Conservation (phyloP, 108 stramenopile species). For the Schizochytrium sp. region DNA sequence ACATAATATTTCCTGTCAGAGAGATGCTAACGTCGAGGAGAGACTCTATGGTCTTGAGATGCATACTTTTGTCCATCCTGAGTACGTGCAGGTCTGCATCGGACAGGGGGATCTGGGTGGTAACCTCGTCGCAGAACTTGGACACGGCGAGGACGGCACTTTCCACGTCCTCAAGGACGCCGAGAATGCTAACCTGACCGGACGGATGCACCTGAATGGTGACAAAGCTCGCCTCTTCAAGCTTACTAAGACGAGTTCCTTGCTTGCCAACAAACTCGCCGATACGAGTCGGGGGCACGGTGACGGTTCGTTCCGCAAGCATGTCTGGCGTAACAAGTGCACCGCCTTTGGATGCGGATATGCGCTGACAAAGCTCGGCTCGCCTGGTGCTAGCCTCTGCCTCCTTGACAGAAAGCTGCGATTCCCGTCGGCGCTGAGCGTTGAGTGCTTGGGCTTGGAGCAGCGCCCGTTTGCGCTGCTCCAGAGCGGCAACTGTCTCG, state of each 20-base stretch:
- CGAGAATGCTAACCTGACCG: background rate
- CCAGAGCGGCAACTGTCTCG: background rate
- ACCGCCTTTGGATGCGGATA: background rate
- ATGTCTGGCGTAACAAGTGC: background rate
- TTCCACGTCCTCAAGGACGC: background rate
- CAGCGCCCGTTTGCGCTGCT: background rate
- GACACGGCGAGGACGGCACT: background rate
- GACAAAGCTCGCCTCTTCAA: background rate
- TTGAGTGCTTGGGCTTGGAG: too few relatives aligned
- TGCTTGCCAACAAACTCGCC: background rate
- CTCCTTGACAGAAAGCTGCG: background rate
- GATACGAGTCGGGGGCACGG: background rate
- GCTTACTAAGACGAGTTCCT: background rate
- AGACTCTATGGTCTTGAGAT: background rate
- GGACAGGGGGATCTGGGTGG: background rate
- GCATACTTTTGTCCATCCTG: background rate
- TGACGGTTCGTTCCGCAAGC: background rate
- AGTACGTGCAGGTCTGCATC: background rate
- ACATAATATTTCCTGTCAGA: background rate
- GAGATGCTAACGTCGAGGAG: background rate
- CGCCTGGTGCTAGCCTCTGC: background rate
- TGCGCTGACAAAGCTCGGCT: background rate
- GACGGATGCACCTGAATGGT: background rate
- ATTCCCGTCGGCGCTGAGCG: background rate
- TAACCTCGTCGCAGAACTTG: background rate